Percentiles rank a stretch among this genome's conserved stretches.
Evolutionary conservation across 768 basidiomycete genomes (phyloP).

Genomic region (Crepidotus variabilis): DNA sequence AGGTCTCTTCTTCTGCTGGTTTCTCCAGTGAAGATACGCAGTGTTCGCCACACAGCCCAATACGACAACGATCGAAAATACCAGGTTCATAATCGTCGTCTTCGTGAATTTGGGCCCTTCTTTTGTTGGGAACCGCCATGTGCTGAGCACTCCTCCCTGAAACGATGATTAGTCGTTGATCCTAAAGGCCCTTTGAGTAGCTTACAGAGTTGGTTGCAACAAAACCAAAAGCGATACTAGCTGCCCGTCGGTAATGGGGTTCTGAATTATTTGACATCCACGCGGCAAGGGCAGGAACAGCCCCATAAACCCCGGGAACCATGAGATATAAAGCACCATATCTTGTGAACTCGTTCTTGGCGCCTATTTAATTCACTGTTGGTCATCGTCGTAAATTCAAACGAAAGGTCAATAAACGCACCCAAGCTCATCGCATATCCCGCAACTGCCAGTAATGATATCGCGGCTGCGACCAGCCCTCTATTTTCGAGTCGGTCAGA

Average conservation of each 20-base stretch:
- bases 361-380: slow-evolving; percentile 10
- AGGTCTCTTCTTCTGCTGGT: slow-evolving; percentile 20
- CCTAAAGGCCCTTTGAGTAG: not conserved
- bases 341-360: slow-evolving; percentile 14
- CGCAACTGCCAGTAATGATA: slow-evolving; percentile 21
- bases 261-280: slow-evolving; percentile 38
- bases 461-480: slow-evolving; percentile 19
- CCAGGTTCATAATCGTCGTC: slow-evolving; percentile 32
- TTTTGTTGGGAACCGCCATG: slow-evolving; percentile 35
- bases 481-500: slow-evolving; percentile 25
- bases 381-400: not conserved
- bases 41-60: slow-evolving; percentile 22
- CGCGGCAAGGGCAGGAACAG: slow-evolving; percentile 24
- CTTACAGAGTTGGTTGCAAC: slow-evolving; percentile 31
- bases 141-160: slow-evolving; percentile 36
- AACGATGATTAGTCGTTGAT: not conserved
- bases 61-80: slow-evolving; percentile 25
- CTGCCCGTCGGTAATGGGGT: slow-evolving; percentile 32
- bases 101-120: slow-evolving; percentile 32
- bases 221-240: slow-evolving; percentile 30
- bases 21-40: slow-evolving; percentile 23
- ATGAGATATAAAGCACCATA: slow-evolving; percentile 33
- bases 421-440: slow-evolving; percentile 29
- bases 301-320: slow-evolving; percentile 30
- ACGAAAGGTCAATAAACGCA: slow-evolving; percentile 6